These are phyloP conservation scores for Aureobasidium sp. DNA, from an alignment of 2,329 filamentous ascomycete genomes.

Conservation along the genomic window DNA sequence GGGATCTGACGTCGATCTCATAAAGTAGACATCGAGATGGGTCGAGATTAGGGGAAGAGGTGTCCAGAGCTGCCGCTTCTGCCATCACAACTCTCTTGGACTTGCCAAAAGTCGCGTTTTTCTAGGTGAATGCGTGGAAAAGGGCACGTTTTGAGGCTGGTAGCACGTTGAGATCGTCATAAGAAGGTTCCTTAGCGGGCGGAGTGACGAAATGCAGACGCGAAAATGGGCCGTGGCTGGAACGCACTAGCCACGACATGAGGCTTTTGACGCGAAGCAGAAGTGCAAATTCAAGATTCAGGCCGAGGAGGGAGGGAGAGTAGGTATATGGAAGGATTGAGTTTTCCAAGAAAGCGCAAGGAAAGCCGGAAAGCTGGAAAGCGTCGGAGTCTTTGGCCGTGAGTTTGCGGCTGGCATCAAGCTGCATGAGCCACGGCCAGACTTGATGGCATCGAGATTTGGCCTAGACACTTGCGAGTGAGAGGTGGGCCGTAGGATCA, in stretches of 20 bases:
- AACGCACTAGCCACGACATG: not conserved
- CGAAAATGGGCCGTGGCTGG: not conserved
- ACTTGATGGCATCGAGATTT: not conserved
- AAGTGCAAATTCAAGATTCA: not conserved
- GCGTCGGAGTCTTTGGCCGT: not conserved
- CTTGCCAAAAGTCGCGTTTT: not conserved
- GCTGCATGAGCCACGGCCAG: not conserved
- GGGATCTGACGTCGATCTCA: slow-evolving; percentile 11
- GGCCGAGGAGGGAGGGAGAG: not conserved
- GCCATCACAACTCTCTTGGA: slow-evolving; percentile 2
- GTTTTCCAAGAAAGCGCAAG: not conserved
- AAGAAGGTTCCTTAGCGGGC: slow-evolving; percentile 6
- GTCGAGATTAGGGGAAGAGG: not conserved
- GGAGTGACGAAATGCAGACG: slow-evolving; percentile 7
- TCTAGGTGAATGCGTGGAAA: not conserved
- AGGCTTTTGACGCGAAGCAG: not conserved
- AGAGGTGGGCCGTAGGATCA: not conserved
- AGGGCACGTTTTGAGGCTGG: not conserved
- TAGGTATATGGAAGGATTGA: not conserved
- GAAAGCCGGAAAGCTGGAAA: too few species aligned
- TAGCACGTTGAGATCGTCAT: not conserved
- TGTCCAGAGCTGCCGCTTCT: not conserved
- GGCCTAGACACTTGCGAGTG: not conserved
- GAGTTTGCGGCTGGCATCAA: not conserved
- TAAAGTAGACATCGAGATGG: not conserved